Evolutionary conservation across 106 monocot genomes (phyloP).

Genomic region (Ottelia alismoides): DNA sequence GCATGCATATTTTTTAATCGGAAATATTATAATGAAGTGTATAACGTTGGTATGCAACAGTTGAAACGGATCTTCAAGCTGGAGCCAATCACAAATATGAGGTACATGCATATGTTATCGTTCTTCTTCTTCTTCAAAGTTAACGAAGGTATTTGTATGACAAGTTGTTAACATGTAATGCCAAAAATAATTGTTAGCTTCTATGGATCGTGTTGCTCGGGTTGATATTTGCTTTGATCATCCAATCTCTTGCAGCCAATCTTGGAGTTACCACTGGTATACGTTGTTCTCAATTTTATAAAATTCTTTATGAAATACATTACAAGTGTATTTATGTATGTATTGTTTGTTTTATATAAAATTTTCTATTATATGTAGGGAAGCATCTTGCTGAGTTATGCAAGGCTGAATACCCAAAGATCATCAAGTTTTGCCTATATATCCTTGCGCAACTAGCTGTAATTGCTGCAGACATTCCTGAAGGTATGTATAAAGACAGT

Average conservation of each 20-base stretch:
- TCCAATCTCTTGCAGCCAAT: constrained; percentile 74
- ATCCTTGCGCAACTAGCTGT: constrained; percentile 9
- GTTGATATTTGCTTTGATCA: constrained; percentile 51
- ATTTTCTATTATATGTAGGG: background rate
- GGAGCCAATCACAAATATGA: constrained; percentile 16
- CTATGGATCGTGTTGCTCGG: constrained; percentile 63
- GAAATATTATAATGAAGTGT: too few relatives aligned
- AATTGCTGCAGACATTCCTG: constrained; percentile 15
- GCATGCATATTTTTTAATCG: too few relatives aligned
- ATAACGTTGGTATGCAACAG: too few relatives aligned
- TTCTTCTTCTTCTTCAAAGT: too few relatives aligned
- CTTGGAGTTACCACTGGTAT: constrained; percentile 72
- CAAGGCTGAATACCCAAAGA: constrained; percentile 11
- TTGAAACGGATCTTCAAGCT: constrained; percentile 17
- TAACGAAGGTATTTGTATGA: background rate
- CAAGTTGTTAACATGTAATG: background rate
- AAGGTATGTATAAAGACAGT: too few relatives aligned
- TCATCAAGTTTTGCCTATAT: constrained; percentile 8
- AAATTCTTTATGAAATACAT: too few relatives aligned
- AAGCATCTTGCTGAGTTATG: constrained; percentile 14
- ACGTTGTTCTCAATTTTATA: too few relatives aligned
- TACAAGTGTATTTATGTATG: background rate
- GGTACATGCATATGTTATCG: too few relatives aligned
- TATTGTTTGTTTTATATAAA: background rate
- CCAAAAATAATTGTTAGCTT: constrained; percentile 23